A percentile compares a stretch with the other conserved stretches of the same genome.
These are phyloP conservation scores for Sphenostylis stenocarpa DNA, from an alignment of 306 rosid genomes.

Conservation along the genomic window DNA sequence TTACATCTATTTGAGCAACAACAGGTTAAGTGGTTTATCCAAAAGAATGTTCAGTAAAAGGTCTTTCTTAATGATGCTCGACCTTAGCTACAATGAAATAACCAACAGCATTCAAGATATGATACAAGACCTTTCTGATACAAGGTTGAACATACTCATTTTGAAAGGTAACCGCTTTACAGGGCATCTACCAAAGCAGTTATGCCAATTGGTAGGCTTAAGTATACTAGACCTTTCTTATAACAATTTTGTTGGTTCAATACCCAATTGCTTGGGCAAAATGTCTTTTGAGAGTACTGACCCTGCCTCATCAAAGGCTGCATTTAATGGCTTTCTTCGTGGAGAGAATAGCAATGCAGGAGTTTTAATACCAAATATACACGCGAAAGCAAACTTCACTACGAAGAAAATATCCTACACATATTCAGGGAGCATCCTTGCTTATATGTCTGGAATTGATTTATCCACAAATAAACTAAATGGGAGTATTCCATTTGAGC, in stretches of 20 bases:
- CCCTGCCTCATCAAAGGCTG: not conserved
- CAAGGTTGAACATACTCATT: not conserved
- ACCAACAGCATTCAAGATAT: not conserved
- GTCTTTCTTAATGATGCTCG: not conserved
- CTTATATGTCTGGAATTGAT: not conserved
- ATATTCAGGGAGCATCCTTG: not conserved
- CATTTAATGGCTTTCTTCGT: not conserved
- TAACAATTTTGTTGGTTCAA: not conserved
- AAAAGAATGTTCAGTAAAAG: not conserved
- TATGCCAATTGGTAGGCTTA: slow-evolving; percentile 2
- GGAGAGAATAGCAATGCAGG: not conserved
- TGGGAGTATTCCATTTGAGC: slow-evolving; percentile 3
- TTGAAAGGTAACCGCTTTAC: slow-evolving; percentile 1
- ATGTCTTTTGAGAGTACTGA: not conserved
- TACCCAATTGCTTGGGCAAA: slow-evolving; percentile 16
- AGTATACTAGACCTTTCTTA: not conserved
- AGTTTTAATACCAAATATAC: not conserved
- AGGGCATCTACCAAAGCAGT: not conserved
- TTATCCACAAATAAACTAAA: not conserved
- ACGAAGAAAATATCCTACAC: not conserved
- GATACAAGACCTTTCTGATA: not conserved
- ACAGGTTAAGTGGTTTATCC: slow-evolving; percentile 8
- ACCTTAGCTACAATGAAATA: slow-evolving; percentile 25
- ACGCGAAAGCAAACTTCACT: not conserved
- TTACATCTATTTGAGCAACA: slow-evolving; percentile 1